Base-by-base conservation (phyloP, 495 filamentous ascomycete species). In the Sabuloglossum arenarium region DNA sequence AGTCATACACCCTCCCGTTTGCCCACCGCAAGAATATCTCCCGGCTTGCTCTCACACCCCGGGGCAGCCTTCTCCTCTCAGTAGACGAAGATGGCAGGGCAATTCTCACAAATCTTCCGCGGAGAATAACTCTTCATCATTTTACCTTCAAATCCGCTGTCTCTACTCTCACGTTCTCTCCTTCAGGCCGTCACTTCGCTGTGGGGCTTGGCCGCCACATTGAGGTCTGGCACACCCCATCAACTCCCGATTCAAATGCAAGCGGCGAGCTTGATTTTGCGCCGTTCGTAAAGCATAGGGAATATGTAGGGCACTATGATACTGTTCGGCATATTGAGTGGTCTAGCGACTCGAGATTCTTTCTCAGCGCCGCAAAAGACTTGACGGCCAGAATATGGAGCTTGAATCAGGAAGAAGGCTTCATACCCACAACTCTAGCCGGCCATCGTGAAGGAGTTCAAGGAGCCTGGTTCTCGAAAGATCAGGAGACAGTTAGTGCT, bases 371-470 rank as follows among this genome's bases (percentile, higher is more conserved):
- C 1, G 86, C 87, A 1, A 94, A 86, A 66, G 91, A 98, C 63
- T 68, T 96, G 66, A 97, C 91, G 0, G 82, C 84, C 43, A 80
- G 88, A 61, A 85, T 98, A 78, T 97, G 88, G 86, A 97, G 90
- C 62, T 70, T 94, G 60, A 74, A 94, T 61, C 76, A 81, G 0
- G 88, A 94, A 62, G 84, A 88, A 55, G 86, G 81, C 8, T 97
- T 97, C 65, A 77, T 80, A 43, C 89, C 88, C 11, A 97, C 93
- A 12, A 84, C 85, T 31, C 65, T 98, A 61, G 81, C 86, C 25
- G 93, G 93, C 19, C 91, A 98, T 66, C 78, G 84, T 59, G 87
- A 94, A 65, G 82, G 77, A 23, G 84, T 97, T 6, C 72, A 88
- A 55, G 86, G 81, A 14, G 89, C 88, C 11, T 97, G 85, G 76